phyloP scores from a whole-genome alignment of 2,329 filamentous ascomycete species.

The Alternaria incomplexa region DNA sequence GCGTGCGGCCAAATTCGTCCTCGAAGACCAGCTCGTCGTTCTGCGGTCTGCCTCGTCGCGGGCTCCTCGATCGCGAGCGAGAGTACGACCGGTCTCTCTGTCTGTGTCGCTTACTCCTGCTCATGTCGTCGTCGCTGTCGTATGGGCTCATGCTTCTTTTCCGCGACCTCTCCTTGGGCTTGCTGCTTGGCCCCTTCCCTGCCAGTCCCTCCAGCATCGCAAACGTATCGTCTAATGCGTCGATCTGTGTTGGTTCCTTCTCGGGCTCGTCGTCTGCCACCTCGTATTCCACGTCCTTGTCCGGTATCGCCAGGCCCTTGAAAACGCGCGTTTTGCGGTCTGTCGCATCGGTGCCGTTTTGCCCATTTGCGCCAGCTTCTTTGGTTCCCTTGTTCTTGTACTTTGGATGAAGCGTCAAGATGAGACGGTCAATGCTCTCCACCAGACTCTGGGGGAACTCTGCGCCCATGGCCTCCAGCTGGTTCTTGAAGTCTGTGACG shows the following conservation, averaged over 20 bases:
- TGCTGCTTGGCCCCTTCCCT: slow-evolving; percentile 45
- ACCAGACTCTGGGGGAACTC: slow-evolving; percentile 86
- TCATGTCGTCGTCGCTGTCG: slow-evolving; percentile 52
- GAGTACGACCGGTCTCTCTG: slow-evolving; percentile 59
- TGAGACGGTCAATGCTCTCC: slow-evolving; percentile 88
- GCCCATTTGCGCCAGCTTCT: slow-evolving; percentile 48
- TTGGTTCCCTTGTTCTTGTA: slow-evolving; percentile 66
- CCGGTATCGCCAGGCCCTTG: slow-evolving; percentile 84
- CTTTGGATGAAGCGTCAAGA: slow-evolving; percentile 88
- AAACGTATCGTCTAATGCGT: slow-evolving; percentile 90
- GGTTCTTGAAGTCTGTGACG: slow-evolving; percentile 75
- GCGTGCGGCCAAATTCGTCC: slow-evolving; percentile 64
- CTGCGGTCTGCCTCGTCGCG: slow-evolving; percentile 51
- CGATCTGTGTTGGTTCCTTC: slow-evolving; percentile 54
- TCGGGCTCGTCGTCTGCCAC: slow-evolving; percentile 55
- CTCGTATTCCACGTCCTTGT: slow-evolving; percentile 66
- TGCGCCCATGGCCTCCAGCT: slow-evolving; percentile 76
- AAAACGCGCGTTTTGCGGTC: slow-evolving; percentile 88
- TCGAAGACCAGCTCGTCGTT: slow-evolving; percentile 62
- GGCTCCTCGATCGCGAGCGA: slow-evolving; percentile 58
- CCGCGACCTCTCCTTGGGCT: slow-evolving; percentile 56
- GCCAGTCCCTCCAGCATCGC: slow-evolving; percentile 88
- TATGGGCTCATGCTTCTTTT: slow-evolving; percentile 68
- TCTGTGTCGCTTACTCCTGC: slow-evolving; percentile 51
- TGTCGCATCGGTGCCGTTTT: slow-evolving; percentile 59